A percentile compares a stretch with the other conserved stretches of the same genome.
phyloP scores from a whole-genome alignment of 257 asterid species.

The Nicotiana paniculata region DNA sequence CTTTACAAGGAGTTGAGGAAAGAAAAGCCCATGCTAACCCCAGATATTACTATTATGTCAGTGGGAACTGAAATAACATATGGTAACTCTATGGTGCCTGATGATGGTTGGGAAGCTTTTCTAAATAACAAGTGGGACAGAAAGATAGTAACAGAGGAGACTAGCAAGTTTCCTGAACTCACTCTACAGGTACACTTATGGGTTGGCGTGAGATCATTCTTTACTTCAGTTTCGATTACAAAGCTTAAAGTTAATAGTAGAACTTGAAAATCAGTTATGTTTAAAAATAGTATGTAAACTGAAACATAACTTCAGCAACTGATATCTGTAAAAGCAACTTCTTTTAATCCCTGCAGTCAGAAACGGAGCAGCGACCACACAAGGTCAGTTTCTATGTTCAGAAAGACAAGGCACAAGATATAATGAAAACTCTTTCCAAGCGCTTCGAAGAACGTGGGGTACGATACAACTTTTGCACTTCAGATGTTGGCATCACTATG shows the following conservation, averaged over 20 bases:
- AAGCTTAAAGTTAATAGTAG: background rate
- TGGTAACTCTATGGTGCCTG: conserved; percentile 92
- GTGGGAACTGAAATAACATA: conserved; percentile 98
- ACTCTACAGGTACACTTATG: conserved; percentile 63
- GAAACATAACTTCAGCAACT: background rate
- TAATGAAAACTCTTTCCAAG: conserved; percentile 51
- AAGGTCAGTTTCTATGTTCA: conserved; percentile 79
- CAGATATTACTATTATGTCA: conserved; percentile 89
- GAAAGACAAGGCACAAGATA: conserved; percentile 68
- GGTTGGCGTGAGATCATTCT: conserved; percentile 3
- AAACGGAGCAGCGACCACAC: conserved; percentile 97
- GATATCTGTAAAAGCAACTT: conserved; percentile 13
- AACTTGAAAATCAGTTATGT: background rate
- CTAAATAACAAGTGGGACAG: conserved; percentile 93
- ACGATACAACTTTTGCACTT: conserved; percentile 15
- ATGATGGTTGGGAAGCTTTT: conserved; percentile 80
- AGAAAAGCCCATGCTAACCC: conserved; percentile 97
- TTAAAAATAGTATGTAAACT: background rate
- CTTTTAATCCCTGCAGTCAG: conserved; percentile 55
- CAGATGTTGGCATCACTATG: background rate
- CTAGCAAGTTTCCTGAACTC: conserved; percentile 69
- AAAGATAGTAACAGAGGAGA: conserved; percentile 67
- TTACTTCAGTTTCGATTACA: background rate
- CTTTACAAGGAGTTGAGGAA: conserved; percentile 85
- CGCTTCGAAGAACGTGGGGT: conserved; percentile 66